Percentiles rank a stretch among this genome's conserved stretches.
These are phyloP conservation scores for Paratrypanosoma confusum DNA, from an alignment of 208 protist species.

Conservation along the genomic window DNA sequence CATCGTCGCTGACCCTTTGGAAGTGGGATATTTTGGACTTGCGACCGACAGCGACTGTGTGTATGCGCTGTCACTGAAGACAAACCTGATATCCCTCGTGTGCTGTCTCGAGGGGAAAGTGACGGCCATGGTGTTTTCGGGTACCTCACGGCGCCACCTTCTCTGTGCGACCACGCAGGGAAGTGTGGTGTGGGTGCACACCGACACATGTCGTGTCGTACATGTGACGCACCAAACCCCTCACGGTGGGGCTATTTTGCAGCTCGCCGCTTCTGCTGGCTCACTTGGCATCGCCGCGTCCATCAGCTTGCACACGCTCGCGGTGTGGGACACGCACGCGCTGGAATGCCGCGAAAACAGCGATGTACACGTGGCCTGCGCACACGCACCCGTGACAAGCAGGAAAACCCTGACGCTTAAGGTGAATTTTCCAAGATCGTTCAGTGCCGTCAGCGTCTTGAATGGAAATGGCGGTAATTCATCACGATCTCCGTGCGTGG, in stretches of 20 bases:
- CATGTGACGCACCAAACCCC: no score
- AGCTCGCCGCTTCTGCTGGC: no score
- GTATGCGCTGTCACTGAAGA: conserved; percentile 10
- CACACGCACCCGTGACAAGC: no score
- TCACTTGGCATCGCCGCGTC: conserved; percentile 3
- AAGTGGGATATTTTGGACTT: conserved; percentile 11
- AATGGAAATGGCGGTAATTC: no score
- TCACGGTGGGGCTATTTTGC: no score
- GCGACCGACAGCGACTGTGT: conserved; percentile 3
- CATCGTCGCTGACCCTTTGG: conserved; percentile 8
- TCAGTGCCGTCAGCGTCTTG: no score
- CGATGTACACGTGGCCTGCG: neutral
- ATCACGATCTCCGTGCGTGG: no score
- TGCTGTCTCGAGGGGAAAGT: conserved; percentile 5
- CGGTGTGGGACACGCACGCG: conserved; percentile 11
- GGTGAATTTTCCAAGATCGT: no score
- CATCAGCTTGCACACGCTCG: conserved; percentile 9
- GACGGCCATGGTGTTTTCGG: conserved; percentile 6
- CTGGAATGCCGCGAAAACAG: conserved; percentile 11
- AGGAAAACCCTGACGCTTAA: no score
- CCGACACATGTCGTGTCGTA: conserved; percentile 11
- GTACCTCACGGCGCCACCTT: conserved; percentile 2
- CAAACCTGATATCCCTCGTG: conserved; percentile 12
- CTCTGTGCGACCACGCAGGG: conserved; percentile 9
- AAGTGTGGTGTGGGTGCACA: conserved; percentile 12